Base-by-base conservation (phyloP, 495 filamentous ascomycete species). In the Baudoinia panamericana region DNA sequence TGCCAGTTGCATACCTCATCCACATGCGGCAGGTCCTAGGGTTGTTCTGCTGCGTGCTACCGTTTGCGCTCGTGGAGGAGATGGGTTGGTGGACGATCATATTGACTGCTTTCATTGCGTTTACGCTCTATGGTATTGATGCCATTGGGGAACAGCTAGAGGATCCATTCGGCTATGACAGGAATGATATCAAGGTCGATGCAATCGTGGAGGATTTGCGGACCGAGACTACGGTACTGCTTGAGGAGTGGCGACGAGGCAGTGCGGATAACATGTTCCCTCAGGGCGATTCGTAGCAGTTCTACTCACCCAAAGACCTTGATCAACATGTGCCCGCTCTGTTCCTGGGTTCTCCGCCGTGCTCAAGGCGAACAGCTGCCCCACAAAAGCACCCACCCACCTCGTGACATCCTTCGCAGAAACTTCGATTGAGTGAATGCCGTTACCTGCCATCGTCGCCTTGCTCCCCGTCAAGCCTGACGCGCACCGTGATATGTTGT, bases 131-230 rank as follows among this genome's bases (percentile, higher is more conserved):
- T 49, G 75, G 78, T 1, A 82, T 82, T 21, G 78, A 82, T 36
- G 78, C 75, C 1, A 85, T 85, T 39, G 80, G 76, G 2, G 73
- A 64, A 11, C 76, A 82, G 52, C 63, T 84, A 6, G 80, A 85
- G 52, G 80, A 85, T 53, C 80, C 80, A 0, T 84, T 85, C 55
- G 78, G 80, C 5, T 72, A 74, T 46, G 79, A 82, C 46, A 70
- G 71, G 46, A 83, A 82, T 41, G 80, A 84, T 56, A 84, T 85
- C 59, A 80, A 80, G 53, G 80, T 84, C 70, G 80, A 84, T 54
- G 77, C 69, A 9, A 72, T 84, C 40, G 73, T 78, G 6, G 73
- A 77, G 32, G 80, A 85, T 53, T 62, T 71, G 26, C 64, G 73
- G 39, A 66, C 59, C 26, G 80, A 85, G 60, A 67, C 80, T 21